Conservation (phyloP, 805 yeast species). For the Brettanomyces nanus region DNA sequence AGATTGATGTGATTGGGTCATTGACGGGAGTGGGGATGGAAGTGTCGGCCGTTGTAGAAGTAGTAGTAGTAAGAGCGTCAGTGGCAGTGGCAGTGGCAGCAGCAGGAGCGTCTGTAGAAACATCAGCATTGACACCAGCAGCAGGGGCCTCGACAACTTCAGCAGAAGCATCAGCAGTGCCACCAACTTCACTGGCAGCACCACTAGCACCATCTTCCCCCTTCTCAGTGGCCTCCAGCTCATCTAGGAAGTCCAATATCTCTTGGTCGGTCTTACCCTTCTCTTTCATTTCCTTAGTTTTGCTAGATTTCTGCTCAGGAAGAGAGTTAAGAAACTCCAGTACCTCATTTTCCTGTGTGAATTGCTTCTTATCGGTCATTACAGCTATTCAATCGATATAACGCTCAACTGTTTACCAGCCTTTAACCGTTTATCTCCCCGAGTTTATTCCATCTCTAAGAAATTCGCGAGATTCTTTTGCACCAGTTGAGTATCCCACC, state of each 20-base stretch:
- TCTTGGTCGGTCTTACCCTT: constrained; percentile 32
- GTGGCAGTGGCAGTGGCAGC: background rate
- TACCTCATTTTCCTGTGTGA: constrained; percentile 61
- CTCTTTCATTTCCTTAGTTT: constrained; percentile 2
- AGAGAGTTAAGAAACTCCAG: constrained; percentile 73
- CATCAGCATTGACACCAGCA: background rate
- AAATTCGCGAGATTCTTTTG: too few relatives aligned
- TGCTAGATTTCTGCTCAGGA: constrained; percentile 33
- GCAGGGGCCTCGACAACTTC: background rate
- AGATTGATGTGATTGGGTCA: constrained; percentile 58
- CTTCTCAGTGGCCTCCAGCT: constrained; percentile 37
- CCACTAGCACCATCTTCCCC: background rate
- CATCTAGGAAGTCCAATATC: constrained; percentile 53
- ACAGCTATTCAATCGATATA: too few relatives aligned
- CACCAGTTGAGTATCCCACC: too few relatives aligned
- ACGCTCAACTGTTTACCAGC: too few relatives aligned
- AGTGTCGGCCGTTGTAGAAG: background rate
- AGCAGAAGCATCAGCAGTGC: background rate
- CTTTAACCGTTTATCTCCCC: too few relatives aligned
- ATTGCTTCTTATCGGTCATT: too few relatives aligned
- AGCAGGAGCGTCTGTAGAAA: background rate
- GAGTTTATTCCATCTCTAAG: too few relatives aligned
- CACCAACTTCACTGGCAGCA: background rate
- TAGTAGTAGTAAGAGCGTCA: background rate
- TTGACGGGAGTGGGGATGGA: constrained; percentile 12